A percentile compares a stretch with the other conserved stretches of the same genome.
These are phyloP conservation scores for Grifola frondosa DNA, from an alignment of 1,284 basidiomycete genomes.

Conservation along the genomic window DNA sequence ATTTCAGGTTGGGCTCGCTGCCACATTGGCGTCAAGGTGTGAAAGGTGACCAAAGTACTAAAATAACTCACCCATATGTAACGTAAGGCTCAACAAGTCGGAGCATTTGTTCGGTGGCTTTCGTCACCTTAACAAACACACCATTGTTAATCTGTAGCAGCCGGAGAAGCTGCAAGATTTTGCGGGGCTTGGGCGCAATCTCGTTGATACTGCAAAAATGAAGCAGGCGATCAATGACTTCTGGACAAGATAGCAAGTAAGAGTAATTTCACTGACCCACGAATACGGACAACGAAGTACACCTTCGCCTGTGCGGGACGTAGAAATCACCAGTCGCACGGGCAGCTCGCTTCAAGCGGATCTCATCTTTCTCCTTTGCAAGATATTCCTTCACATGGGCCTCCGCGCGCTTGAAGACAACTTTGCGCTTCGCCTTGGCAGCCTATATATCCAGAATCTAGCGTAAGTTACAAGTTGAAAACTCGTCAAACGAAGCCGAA, in stretches of 20 bases:
- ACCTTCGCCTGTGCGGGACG: slow-evolving; percentile 97
- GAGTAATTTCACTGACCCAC: slow-evolving; percentile 66
- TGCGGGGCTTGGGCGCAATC: slow-evolving; percentile 98
- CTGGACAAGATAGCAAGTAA: not conserved
- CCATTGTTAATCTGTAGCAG: slow-evolving; percentile 99
- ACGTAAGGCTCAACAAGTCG: slow-evolving; percentile 97
- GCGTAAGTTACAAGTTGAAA: not conserved
- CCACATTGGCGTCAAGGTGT: slow-evolving; percentile 5
- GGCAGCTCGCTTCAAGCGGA: slow-evolving; percentile 92
- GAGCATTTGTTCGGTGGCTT: slow-evolving; percentile 97
- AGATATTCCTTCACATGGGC: slow-evolving; percentile 98
- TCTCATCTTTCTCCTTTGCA: slow-evolving; percentile 92
- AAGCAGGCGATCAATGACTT: not conserved
- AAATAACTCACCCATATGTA: slow-evolving; percentile 79
- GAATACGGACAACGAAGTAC: slow-evolving; percentile 96
- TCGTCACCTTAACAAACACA: slow-evolving; percentile 97
- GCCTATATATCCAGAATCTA: slow-evolving; percentile 59
- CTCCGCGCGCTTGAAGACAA: slow-evolving; percentile 99
- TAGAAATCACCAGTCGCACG: slow-evolving; percentile 95
- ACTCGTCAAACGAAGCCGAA: no score
- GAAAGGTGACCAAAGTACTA: not conserved
- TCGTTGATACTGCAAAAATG: slow-evolving; percentile 86
- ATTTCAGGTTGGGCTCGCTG: slow-evolving; percentile 94
- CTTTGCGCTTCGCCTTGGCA: slow-evolving; percentile 88
- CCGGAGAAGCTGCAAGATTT: slow-evolving; percentile 98